Percentiles rank a stretch among this genome's conserved stretches.
These are phyloP conservation scores for Curvularia sp. DNA, from an alignment of 2,329 filamentous ascomycete genomes.

Conservation along the genomic window DNA sequence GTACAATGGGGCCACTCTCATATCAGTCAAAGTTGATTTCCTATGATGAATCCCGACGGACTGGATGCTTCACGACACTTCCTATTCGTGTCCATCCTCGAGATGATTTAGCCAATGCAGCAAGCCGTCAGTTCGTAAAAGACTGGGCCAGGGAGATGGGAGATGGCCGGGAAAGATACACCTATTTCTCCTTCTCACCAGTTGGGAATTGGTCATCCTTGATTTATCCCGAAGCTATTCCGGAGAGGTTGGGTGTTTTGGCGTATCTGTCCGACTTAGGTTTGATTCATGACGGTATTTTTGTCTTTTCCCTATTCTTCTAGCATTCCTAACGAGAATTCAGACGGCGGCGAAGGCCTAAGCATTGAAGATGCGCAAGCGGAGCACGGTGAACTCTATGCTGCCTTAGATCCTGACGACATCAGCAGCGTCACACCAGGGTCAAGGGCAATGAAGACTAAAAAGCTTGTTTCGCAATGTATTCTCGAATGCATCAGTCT, in stretches of 20 bases:
- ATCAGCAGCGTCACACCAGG: neutral
- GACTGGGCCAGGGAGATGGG: conserved; percentile 1
- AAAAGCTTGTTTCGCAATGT: conserved; percentile 2
- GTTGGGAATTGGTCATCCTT: conserved; percentile 5
- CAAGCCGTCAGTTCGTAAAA: neutral
- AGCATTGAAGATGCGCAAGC: conserved; percentile 4
- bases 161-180: neutral
- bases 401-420: neutral
- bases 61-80: conserved; percentile 3
- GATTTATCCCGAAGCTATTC: conserved; percentile 5
- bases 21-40: neutral
- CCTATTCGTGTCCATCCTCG: conserved; percentile 4
- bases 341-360: conserved; percentile 2
- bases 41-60: neutral
- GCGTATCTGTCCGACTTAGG: conserved; percentile 2
- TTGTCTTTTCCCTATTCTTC: neutral
- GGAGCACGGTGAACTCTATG: neutral
- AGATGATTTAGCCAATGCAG: conserved; percentile 4
- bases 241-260: conserved; percentile 2
- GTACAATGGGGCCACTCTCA: neutral
- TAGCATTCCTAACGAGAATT: neutral
- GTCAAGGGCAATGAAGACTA: conserved; percentile 2
- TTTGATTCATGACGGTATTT: conserved; percentile 7
- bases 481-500: conserved; percentile 1
- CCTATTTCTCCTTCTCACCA: neutral